Base-by-base conservation (phyloP, 1,139 yeast genomes). In the Pichia sp. region DNA sequence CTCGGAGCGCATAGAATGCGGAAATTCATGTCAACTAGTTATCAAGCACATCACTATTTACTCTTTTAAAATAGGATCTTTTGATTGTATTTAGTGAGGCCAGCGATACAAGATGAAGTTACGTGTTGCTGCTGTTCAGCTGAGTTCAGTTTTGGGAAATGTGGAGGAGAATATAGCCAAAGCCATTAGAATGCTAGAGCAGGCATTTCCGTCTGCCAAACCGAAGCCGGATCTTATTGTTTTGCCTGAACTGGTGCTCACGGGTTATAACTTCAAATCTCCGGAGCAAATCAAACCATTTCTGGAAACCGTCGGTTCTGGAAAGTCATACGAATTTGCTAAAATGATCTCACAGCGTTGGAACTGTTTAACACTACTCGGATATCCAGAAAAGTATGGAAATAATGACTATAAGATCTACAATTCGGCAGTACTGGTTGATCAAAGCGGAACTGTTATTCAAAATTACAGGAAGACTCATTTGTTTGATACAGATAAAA, bases 231-330 rank as follows among this genome's bases (percentile, higher is more conserved):
- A 88, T 64, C 60, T 90, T 25, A 67, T 90, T 6, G 78, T 91
- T 1, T 74, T 91, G 16, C 96, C 97, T 0, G 97, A 91, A 63
- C 70, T 90, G 51, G 91, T 96, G 0, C 70, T 91, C 23, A 86
- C 96, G 0, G 97, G 97, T 1, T 91, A 90, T 67, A 86, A 85
- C 62, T 89, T 84, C 67, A 65, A 69, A 16, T 69, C 75, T 13
- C 66, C 72, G 21, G 59, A 64, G 0, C 82, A 80, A n/a, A 80
- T 90, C 9, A 65, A 66, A 46, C 93, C 93, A 2, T 83, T 69
- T 60, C 67, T 86, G 25, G 91, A 85, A 55, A 55, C 60, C 1
- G 50, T 56, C 3, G 65, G 69, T 51, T 12, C 60, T 53, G 63
- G 71, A 0, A 73, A 74, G 1, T 73, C 86, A 1, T 73, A 78